These are phyloP conservation scores for slime mould (Dictyostelium discoideum) DNA, from an alignment of 78 protist genomes.

Conservation along the genomic window dicty_2.7 NC_007089.4:5958501-5959000, in stretches of 20 bases:
- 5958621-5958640: constrained; percentile 24
- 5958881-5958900: background rate
- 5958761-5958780: constrained; percentile 40
- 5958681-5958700: background rate
- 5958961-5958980: constrained; percentile 17
- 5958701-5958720: constrained; percentile 40
- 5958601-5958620: constrained; percentile 61
- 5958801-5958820: constrained; percentile 19
- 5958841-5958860: background rate
- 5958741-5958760: background rate
- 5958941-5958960: constrained; percentile 44
- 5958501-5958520: background rate
- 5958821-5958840: background rate
- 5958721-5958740: background rate
- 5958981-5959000: constrained; percentile 26
- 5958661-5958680: background rate
- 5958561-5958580: constrained; percentile 18
- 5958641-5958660: background rate
- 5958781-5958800: constrained; percentile 13
- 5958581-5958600: background rate
- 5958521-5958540: background rate
- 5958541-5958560: constrained; percentile 17
- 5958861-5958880: background rate
- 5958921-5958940: background rate
- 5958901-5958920: background rate